A percentile compares a stretch with the other conserved stretches of the same genome.
phyloP scores from a whole-genome alignment of 2,329 filamentous ascomycete species.

The Blastomyces silverae region DNA sequence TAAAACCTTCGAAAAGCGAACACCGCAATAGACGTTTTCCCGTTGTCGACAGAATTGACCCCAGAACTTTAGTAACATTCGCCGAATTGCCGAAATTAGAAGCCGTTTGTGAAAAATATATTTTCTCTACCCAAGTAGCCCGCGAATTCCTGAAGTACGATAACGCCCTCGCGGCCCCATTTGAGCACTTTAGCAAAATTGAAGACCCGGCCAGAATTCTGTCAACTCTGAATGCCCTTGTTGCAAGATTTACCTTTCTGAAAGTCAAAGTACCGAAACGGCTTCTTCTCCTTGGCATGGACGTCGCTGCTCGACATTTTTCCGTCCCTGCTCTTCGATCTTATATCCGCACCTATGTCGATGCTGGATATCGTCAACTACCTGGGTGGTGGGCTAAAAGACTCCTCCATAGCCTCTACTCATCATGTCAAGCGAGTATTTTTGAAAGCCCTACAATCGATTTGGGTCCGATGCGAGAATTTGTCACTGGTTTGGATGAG shows the following conservation, averaged over 20 bases:
- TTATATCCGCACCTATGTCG: constrained; percentile 25
- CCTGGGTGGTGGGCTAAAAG: constrained; percentile 24
- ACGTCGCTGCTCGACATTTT: constrained; percentile 29
- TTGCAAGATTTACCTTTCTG: constrained; percentile 26
- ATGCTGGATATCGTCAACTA: constrained; percentile 15
- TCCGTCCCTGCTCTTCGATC: constrained; percentile 28
- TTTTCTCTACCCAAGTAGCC: background rate
- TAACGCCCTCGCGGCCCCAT: constrained; percentile 6
- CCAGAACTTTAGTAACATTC: background rate
- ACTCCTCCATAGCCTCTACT: constrained; percentile 16
- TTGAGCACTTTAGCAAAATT: constrained; percentile 25
- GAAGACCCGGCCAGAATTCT: constrained; percentile 31
- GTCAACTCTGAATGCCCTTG: constrained; percentile 28
- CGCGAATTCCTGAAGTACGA: background rate
- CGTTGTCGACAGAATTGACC: constrained; percentile 1
- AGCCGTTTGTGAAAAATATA: constrained; percentile 5
- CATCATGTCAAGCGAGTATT: constrained; percentile 10
- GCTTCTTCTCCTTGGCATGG: constrained; percentile 24
- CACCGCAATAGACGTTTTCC: background rate
- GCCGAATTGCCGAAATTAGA: constrained; percentile 1
- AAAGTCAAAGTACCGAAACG: constrained; percentile 16
- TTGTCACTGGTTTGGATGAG: constrained; percentile 14
- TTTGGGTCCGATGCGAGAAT: constrained; percentile 15
- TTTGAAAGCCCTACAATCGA: constrained; percentile 15
- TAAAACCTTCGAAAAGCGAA: background rate